phyloP scores from a whole-genome alignment of 2,329 filamentous ascomycete species.

The Phaeosphaeria sp. region DNA sequence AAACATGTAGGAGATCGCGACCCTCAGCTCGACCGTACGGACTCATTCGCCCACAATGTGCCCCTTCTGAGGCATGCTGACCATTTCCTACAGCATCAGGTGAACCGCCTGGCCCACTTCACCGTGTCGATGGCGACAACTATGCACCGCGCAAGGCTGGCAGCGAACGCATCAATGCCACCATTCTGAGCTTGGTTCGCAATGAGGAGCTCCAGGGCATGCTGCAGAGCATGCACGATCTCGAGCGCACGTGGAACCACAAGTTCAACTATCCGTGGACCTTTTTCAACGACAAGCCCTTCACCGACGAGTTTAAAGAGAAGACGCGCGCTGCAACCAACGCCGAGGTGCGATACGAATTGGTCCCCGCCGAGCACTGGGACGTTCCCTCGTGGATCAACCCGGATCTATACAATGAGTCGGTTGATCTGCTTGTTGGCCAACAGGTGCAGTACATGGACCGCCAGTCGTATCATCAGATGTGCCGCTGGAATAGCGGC shows the following conservation, averaged over 20 bases:
- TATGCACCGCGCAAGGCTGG: constrained; percentile 79
- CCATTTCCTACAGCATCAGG: constrained; percentile 67
- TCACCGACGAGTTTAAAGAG: constrained; percentile 90
- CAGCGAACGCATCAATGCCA: constrained; percentile 89
- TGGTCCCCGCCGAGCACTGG: constrained; percentile 97
- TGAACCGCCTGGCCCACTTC: constrained; percentile 80
- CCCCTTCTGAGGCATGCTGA: neutral
- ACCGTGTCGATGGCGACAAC: constrained; percentile 71
- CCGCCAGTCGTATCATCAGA: constrained; percentile 93
- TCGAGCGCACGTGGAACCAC: constrained; percentile 94
- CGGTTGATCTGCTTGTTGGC: constrained; percentile 80
- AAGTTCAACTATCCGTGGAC: constrained; percentile 99
- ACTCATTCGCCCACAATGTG: constrained; percentile 10
- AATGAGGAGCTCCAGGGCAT: constrained; percentile 88
- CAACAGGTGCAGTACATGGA: constrained; percentile 89
- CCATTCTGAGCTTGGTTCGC: constrained; percentile 86
- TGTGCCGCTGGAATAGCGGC: constrained; percentile 99
- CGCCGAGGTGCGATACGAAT: constrained; percentile 83
- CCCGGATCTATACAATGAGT: constrained; percentile 82
- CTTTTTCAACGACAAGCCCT: constrained; percentile 96
- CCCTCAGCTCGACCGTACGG: constrained; percentile 84
- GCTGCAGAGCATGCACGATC: constrained; percentile 85
- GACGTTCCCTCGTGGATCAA: constrained; percentile 91
- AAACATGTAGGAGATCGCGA: constrained; percentile 71
- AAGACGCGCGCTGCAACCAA: constrained; percentile 83